phyloP scores from a whole-genome alignment of 306 rosid genomes.

The Cyamopsis tetragonoloba region DNA sequence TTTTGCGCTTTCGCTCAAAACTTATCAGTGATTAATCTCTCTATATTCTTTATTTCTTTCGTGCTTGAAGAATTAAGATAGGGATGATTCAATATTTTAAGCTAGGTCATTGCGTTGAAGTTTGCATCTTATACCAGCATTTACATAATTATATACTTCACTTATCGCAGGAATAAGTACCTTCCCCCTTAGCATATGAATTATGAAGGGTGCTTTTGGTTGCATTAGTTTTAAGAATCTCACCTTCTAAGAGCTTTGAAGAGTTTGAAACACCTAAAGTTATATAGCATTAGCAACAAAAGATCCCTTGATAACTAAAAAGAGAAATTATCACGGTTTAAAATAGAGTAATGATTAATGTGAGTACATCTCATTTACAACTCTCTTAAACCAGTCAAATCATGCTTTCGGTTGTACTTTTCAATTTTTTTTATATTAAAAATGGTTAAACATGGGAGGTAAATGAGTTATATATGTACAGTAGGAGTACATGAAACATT shows the following conservation, averaged over 20 bases:
- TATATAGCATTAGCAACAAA: not conserved
- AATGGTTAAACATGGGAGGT: too few relatives aligned
- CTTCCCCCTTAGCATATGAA: not conserved
- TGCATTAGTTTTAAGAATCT: not conserved
- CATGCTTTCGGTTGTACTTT: too few relatives aligned
- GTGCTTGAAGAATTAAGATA: not conserved
- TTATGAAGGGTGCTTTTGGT: slow-evolving; percentile 1
- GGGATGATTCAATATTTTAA: not conserved
- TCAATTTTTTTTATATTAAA: too few relatives aligned
- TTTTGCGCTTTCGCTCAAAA: not conserved
- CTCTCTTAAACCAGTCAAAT: too few relatives aligned
- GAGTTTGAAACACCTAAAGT: not conserved
- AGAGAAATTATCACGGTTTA: too few relatives aligned
- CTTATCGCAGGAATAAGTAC: not conserved
- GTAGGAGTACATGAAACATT: too few relatives aligned
- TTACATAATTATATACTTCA: slow-evolving; percentile 10
- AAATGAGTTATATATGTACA: too few relatives aligned
- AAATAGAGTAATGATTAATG: too few relatives aligned
- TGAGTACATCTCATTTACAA: too few relatives aligned
- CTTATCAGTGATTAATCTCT: not conserved
- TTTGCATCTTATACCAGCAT: not conserved
- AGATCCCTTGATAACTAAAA: too few relatives aligned
- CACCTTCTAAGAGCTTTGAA: not conserved
- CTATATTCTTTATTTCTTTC: not conserved
- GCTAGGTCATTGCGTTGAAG: not conserved